Percentiles rank a stretch among this genome's conserved stretches.
These are phyloP conservation scores for Quercus alba DNA, from an alignment of 306 rosid genomes.

Conservation along the genomic window DNA sequence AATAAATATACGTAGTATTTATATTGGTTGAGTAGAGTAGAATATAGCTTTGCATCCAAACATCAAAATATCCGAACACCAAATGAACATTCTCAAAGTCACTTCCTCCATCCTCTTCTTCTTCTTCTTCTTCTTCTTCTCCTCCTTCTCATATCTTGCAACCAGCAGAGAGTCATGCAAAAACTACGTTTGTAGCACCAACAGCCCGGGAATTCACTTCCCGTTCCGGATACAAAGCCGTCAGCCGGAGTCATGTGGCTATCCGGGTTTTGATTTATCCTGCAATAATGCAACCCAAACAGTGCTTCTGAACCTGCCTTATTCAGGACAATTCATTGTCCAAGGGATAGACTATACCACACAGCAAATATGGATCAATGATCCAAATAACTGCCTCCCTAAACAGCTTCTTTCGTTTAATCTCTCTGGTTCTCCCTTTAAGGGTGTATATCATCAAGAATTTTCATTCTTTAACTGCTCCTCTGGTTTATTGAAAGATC, in stretches of 20 bases:
- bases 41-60: neutral
- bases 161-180: conserved; percentile 40
- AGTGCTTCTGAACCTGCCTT: conserved; percentile 40
- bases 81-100: conserved; percentile 30
- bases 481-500: conserved; percentile 16
- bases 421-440: conserved; percentile 53
- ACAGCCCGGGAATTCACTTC: conserved; percentile 43
- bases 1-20: neutral
- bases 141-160: conserved; percentile 12
- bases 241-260: conserved; percentile 45
- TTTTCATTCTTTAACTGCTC: conserved; percentile 78
- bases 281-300: conserved; percentile 43
- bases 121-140: conserved; percentile 25
- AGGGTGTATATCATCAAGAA: conserved; percentile 23
- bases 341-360: conserved; percentile 46
- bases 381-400: conserved; percentile 68
- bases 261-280: conserved; percentile 49
- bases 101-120: conserved; percentile 11
- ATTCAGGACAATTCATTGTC: conserved; percentile 40
- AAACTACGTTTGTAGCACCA: conserved; percentile 23
- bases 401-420: conserved; percentile 45
- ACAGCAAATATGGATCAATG: conserved; percentile 65
- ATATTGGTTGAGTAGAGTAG: too few relatives aligned
- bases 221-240: conserved; percentile 44
- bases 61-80: neutral